A percentile compares a stretch with the other conserved stretches of the same genome.
Evolutionary conservation across 1,284 basidiomycete genomes (phyloP).

Genomic region (Neonothopanus nambi): DNA sequence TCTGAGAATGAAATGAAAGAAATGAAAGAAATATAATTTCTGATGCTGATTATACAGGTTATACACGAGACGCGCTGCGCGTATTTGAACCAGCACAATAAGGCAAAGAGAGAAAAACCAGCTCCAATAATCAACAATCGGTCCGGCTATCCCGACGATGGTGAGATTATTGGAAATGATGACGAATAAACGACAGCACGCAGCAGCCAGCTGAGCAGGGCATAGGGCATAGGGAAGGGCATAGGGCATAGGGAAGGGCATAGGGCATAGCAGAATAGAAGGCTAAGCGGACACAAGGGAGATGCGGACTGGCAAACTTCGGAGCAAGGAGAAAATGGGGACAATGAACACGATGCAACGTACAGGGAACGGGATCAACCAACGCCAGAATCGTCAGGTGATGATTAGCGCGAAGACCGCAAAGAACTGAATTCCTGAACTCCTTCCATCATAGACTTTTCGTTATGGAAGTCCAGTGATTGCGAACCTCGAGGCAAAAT

Average conservation of each 20-base stretch:
- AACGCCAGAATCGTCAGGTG: no score
- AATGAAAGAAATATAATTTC: no score
- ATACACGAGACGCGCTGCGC: no score
- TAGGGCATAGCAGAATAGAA: not conserved
- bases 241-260: no score
- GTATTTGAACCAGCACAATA: not conserved
- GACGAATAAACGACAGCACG: not conserved
- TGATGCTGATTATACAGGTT: no score
- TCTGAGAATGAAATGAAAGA: not conserved
- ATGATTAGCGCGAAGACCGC: no score
- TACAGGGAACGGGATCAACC: no score
- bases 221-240: not conserved
- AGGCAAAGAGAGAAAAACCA: not conserved
- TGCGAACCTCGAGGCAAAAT: no score
- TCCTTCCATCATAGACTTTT: no score
- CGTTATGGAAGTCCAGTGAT: no score
- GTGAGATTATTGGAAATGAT: not conserved
- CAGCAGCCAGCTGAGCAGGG: not conserved
- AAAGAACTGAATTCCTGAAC: no score
- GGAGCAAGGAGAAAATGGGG: not conserved
- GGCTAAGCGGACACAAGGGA: not conserved
- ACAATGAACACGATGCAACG: not conserved
- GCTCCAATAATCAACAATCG: no score
- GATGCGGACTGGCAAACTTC: not conserved
- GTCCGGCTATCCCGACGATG: not conserved